These are phyloP conservation scores for Datisca glomerata DNA, from an alignment of 306 rosid species.

Conservation along the genomic window DNA sequence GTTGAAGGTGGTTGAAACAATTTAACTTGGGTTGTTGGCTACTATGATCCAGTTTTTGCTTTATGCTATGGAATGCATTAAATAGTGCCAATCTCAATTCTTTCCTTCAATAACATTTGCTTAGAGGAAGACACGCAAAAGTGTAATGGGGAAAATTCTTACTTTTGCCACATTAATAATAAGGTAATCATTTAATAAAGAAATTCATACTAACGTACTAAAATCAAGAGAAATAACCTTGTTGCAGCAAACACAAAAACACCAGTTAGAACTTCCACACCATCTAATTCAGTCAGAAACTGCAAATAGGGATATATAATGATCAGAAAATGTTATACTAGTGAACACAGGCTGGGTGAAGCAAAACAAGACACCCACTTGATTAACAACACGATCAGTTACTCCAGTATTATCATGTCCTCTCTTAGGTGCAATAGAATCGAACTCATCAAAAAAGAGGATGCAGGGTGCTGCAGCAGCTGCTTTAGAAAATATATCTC, in stretches of 20 bases:
- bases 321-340: constrained; percentile 16
- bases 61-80: background rate
- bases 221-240: constrained; percentile 47
- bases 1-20: too few relatives aligned
- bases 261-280: constrained; percentile 87
- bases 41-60: too few relatives aligned
- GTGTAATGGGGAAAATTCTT: too few relatives aligned
- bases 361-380: constrained; percentile 34
- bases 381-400: constrained; percentile 96
- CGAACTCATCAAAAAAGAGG: constrained; percentile 93
- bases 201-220: background rate
- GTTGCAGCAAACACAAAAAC: constrained; percentile 99
- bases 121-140: too few relatives aligned
- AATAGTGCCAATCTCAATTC: background rate
- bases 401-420: constrained; percentile 99
- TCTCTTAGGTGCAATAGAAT: constrained; percentile 96
- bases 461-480: constrained; percentile 95
- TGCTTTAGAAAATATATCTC: constrained; percentile 91
- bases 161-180: too few relatives aligned
- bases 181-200: too few relatives aligned
- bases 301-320: constrained; percentile 30
- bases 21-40: too few relatives aligned
- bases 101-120: too few relatives aligned
- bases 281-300: constrained; percentile 95
- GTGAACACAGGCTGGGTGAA: constrained; percentile 5